Base-by-base conservation (phyloP, 2,329 filamentous ascomycete genomes). In the Curvularia sp. region DNA sequence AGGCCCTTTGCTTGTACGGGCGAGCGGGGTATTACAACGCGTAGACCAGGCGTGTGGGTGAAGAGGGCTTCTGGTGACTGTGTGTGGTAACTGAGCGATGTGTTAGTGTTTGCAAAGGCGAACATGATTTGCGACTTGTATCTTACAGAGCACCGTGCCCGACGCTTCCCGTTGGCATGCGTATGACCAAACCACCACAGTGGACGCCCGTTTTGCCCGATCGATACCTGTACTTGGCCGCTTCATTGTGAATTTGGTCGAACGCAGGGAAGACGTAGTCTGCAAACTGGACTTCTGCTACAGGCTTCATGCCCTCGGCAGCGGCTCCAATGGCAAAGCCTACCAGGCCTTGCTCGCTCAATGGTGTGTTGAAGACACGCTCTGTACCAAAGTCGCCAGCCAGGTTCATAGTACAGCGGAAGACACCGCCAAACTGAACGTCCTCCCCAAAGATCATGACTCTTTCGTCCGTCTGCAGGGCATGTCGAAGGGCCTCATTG, bases 361-460 rank as follows among this genome's bases (percentile, higher is more conserved):
- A 79, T 0, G 95, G 95, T 18, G 93, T 98, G 78, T 99, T 98
- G 83, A 99, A 99, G 32, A 99, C 93, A 56, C 95, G 85, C 57
- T 95, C 90, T 2, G 87, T 84, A 8, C 95, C 95, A 75, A 95
- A 96, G 55, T 92, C 92, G 61, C 93, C 90, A 30, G 92, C 88
- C 15, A 99, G 84, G 68, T 93, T 92, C 87, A 95, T 94, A 30
- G 92, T 94, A 79, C 93, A 97, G 55, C 95, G 86, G 74, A 99
- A 99, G 15, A 99, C 95, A 53, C 95, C 95, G 41, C 95, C 95
- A 69, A 99, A 99, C 13, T 95, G 92, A 7, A 99, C 93, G 74
- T 99, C 95, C 78, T 99, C 95, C 41, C 95, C 95, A 71, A 99
- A 99, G 9, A 99, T 84, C 55, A 98, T 81, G 21, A 97, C 92